Conservation (phyloP, 2,329 filamentous ascomycete species). For the Cladosporium cucumerinum region DNA sequence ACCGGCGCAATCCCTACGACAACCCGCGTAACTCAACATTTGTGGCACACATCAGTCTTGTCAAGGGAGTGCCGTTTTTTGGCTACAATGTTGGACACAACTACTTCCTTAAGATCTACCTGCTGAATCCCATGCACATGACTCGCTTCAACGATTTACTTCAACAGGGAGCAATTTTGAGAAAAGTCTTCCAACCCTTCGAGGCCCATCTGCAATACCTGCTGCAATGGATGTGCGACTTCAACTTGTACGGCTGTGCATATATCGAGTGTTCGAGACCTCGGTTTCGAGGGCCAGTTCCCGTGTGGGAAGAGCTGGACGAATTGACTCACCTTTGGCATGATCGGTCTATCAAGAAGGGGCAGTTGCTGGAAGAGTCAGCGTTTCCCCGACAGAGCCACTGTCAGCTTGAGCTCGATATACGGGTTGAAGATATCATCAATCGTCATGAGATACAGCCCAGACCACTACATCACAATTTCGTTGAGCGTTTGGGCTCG, state of each 20-base stretch:
- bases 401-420: conserved; percentile 84
- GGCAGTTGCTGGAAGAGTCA: conserved; percentile 59
- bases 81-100: conserved; percentile 91
- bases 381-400: conserved; percentile 75
- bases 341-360: conserved; percentile 62
- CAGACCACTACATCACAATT: conserved; percentile 81
- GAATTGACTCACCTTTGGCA: conserved; percentile 72
- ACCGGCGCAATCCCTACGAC: conserved; percentile 70
- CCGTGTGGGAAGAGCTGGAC: conserved; percentile 62
- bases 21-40: conserved; percentile 61
- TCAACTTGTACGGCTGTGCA: conserved; percentile 91
- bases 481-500: conserved; percentile 64
- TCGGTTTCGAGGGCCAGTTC: conserved; percentile 72
- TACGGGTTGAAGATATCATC: conserved; percentile 81
- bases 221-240: conserved; percentile 97
- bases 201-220: conserved; percentile 92
- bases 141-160: conserved; percentile 83
- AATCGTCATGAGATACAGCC: conserved; percentile 75
- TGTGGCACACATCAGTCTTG: conserved; percentile 84
- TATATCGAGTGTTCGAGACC: conserved; percentile 73
- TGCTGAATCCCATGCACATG: conserved; percentile 83
- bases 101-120: conserved; percentile 90
- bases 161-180: conserved; percentile 83
- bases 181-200: conserved; percentile 80
- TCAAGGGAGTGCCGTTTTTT: conserved; percentile 94